Base-by-base conservation (phyloP, 2,329 filamentous ascomycete genomes). In the Grosmannia serpens region DNA sequence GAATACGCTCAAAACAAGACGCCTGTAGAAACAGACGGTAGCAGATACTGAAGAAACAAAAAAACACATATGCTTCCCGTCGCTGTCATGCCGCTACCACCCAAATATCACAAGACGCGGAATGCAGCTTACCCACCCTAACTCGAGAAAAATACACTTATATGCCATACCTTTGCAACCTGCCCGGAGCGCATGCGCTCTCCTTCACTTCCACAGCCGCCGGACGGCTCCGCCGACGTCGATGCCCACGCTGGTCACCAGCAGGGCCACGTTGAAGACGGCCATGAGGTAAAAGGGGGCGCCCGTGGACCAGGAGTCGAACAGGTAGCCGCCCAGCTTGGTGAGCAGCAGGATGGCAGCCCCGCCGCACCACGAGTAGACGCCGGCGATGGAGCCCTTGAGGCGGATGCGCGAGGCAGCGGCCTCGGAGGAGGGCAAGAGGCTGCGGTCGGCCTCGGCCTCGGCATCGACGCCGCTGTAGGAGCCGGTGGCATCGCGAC, bases 231-330 rank as follows among this genome's bases (percentile, higher is more conserved):
- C 70, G 6, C 71, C 71, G 4, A 78, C 68, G 66, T 83, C 80
- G 63, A 83, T 75, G 4, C 69, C 70, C 57, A 84, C 61, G 59
- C 75, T 80, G 20, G 76, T 79, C 8, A 84, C 67, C 15, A 95
- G 74, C 58, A 96, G 70, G 1, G 89, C 63, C 0, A 73, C 88
- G 68, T 97, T 97, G 70, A 97, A 97, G 0, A 76, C 75, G 0
- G 91, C 91, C 86, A 99, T 92, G 78, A 97, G 86, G 69, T 91
- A 96, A 70, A 99, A 97, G 0, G 94, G 94, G 13, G 89, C 88
- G 0, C 88, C 88, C 2, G 79, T 79, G 1, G 85, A 86, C 57
- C 85, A 75, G 24, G 72, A 77, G 70, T 99, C 94, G 67, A 97
- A 99, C 53, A 96, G 72, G 44, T 84, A 82, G 0, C 94, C 94